These are phyloP conservation scores for Phoma sp. DNA, from an alignment of 2,329 filamentous ascomycete species.

Conservation along the genomic window DNA sequence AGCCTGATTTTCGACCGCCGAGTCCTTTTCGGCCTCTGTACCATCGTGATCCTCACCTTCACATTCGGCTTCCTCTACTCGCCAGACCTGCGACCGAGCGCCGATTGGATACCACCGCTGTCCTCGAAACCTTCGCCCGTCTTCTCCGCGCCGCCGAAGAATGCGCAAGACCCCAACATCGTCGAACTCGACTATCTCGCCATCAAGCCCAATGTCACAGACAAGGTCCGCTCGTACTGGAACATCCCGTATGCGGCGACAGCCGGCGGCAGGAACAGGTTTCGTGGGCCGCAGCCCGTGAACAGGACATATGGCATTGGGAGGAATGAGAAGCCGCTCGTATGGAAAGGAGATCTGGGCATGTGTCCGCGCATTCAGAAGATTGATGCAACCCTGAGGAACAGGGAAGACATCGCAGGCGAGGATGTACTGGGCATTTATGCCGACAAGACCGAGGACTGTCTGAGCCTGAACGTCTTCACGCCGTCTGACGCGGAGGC, in stretches of 20 bases:
- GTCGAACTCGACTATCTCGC: conserved; percentile 42
- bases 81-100: conserved; percentile 30
- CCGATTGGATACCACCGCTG: conserved; percentile 36
- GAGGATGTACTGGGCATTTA: conserved; percentile 37
- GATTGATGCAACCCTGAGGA: conserved; percentile 35
- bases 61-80: conserved; percentile 38
- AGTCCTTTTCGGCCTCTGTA: conserved; percentile 30
- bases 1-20: conserved; percentile 38
- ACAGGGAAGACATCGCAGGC: conserved; percentile 34
- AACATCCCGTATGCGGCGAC: conserved; percentile 44
- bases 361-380: conserved; percentile 46
- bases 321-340: conserved; percentile 29
- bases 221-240: conserved; percentile 39
- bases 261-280: conserved; percentile 38
- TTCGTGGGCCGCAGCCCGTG: conserved; percentile 40
- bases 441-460: conserved; percentile 46
- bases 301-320: conserved; percentile 35
- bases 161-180: conserved; percentile 34
- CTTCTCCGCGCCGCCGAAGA: conserved; percentile 35
- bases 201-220: conserved; percentile 37
- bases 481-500: conserved; percentile 41
- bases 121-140: conserved; percentile 26
- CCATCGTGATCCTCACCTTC: conserved; percentile 30
- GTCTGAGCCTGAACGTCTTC: conserved; percentile 51
- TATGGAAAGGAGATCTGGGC: conserved; percentile 39